These are phyloP conservation scores for Pseudofabraea citricarpa DNA, from an alignment of 2,329 filamentous ascomycete genomes.

Conservation along the genomic window DNA sequence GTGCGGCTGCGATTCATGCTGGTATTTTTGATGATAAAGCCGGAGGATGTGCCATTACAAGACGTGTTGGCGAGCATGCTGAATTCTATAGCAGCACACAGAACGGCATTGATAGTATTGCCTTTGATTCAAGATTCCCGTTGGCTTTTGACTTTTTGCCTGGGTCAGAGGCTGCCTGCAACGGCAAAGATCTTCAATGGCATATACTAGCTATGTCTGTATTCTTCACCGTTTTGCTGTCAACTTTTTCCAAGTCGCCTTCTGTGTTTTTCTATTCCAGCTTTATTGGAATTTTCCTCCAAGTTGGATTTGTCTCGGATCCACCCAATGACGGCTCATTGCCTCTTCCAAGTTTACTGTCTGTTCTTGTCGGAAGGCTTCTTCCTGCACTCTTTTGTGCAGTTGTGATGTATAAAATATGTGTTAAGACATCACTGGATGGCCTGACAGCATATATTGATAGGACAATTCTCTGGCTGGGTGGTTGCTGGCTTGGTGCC, in stretches of 20 bases:
- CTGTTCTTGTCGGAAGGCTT: constrained; percentile 73
- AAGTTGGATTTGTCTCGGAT: constrained; percentile 85
- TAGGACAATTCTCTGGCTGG: constrained; percentile 86
- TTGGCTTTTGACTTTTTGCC: constrained; percentile 71
- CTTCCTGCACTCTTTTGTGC: constrained; percentile 83
- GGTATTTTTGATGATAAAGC: constrained; percentile 66
- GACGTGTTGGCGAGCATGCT: constrained; percentile 63
- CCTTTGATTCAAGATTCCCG: constrained; percentile 86
- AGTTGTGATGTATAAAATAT: constrained; percentile 83
- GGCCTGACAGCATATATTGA: constrained; percentile 79
- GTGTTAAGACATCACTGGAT: constrained; percentile 60
- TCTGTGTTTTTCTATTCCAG: constrained; percentile 78
- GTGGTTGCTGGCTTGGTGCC: constrained; percentile 86
- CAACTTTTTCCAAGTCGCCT: constrained; percentile 75
- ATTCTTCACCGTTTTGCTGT: constrained; percentile 71
- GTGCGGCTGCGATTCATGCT: constrained; percentile 77
- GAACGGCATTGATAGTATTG: constrained; percentile 72
- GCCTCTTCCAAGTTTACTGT: constrained; percentile 68
- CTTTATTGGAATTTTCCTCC: constrained; percentile 81
- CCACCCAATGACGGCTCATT: no score
- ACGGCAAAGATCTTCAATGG: constrained; percentile 78
- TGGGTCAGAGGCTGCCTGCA: constrained; percentile 61
- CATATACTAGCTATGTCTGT: constrained; percentile 75
- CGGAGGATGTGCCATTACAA: constrained; percentile 79
- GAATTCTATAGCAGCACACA: constrained; percentile 58